Evolutionary conservation across 257 asterid genomes (phyloP), one percentile per base, ranked within the genome.

Genomic region (Salvia splendens): DNA sequence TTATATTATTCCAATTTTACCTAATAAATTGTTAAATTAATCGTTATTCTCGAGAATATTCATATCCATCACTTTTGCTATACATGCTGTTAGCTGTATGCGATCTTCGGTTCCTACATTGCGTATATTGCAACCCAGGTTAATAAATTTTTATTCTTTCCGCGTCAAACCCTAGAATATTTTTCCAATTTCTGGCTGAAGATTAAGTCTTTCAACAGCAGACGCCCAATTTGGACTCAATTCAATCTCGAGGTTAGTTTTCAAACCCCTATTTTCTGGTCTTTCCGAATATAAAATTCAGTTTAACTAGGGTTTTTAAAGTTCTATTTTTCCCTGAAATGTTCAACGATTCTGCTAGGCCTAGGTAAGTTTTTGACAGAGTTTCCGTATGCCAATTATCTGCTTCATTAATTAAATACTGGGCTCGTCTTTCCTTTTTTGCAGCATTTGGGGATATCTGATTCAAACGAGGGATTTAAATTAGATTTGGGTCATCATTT

Each of bases 171-270:
- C 79, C 78, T 69, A 61, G 51, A 64, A 42, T 61, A 61, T 43
- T 40, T 42, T 71, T 49, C 62, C 63, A 36, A 60, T 67, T 82
- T 64, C 63, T 48, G 67, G 8, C 78, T 59, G 65, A 68, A 54
- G 75, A 78, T 72, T 57, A 72, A 47, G 59, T 57, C 77, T 72
- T 58, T 67, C 65, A 5, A 61, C 73, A 12, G 53, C 71, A 75
- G 82, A 70, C 61, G 78, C 72, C 51, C 67, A 71, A 33, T 20
- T 74, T 75, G 64, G 61, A 54, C 76, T 61, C 73, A 50, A 74
- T 77, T 81, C 82, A 75, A 70, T 77, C 75, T 41, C 61, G 75
- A 71, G 86, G 85, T 84, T 68, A 76, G 83, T 69, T 61, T 69
- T 62, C 77, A 56, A 56, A 63, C 68, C 71, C 72, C 69, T 49